Evolutionary conservation across 1,284 basidiomycete genomes (phyloP).

Genomic region (Cryptococcus sp.): DNA sequence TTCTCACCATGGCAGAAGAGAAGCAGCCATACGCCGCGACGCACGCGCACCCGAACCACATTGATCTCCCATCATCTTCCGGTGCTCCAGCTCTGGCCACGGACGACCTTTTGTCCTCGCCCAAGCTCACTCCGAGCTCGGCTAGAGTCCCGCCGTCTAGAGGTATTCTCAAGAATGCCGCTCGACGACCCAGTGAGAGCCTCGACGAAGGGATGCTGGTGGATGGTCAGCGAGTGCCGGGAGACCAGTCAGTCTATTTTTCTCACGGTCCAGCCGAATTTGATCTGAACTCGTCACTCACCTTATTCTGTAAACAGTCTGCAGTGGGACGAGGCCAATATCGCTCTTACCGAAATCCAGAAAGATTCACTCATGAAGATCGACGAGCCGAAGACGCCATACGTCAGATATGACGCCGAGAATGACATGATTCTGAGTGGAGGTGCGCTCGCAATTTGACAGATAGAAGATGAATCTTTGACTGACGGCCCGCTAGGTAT

Average conservation of each 20-base stretch:
- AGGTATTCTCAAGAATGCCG: slow-evolving; percentile 51
- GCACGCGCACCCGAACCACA: slow-evolving; percentile 40
- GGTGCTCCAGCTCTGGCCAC: slow-evolving; percentile 18
- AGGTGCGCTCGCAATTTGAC: slow-evolving; percentile 42
- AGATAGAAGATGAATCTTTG: not conserved
- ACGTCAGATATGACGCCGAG: slow-evolving; percentile 83
- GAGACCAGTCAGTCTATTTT: slow-evolving; percentile 23
- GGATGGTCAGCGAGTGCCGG: slow-evolving; percentile 12
- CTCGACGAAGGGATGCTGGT: slow-evolving; percentile 11
- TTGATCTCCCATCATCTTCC: slow-evolving; percentile 36
- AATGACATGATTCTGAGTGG: slow-evolving; percentile 73
- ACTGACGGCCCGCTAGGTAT: not conserved
- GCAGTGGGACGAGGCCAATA: slow-evolving; percentile 90
- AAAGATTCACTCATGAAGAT: slow-evolving; percentile 96
- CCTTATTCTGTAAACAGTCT: slow-evolving; percentile 53
- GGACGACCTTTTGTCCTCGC: slow-evolving; percentile 16
- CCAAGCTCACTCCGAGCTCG: slow-evolving; percentile 23
- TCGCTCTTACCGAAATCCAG: slow-evolving; percentile 83
- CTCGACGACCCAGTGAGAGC: slow-evolving; percentile 22
- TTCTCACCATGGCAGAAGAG: too few species aligned
- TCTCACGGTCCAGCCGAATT: not conserved
- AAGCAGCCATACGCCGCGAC: slow-evolving; percentile 28
- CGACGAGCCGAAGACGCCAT: slow-evolving; percentile 94
- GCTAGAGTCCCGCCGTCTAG: slow-evolving; percentile 37
- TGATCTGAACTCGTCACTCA: slow-evolving; percentile 1